These are phyloP conservation scores for Apium graveolens DNA, from an alignment of 129 eudicot species.

Conservation along the genomic window DNA sequence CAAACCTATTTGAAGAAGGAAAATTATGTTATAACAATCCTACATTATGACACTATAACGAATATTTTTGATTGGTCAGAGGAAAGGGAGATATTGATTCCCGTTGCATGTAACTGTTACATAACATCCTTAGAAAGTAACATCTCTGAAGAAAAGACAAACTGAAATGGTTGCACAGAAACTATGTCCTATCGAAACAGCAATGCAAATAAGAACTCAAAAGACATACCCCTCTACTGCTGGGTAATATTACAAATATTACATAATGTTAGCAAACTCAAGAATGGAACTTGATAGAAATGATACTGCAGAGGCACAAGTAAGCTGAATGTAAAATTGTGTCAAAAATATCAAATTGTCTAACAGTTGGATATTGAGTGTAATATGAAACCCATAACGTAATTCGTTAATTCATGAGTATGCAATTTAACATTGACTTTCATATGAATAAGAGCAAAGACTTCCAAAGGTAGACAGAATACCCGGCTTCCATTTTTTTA, in stretches of 20 bases:
- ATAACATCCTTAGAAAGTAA: neutral
- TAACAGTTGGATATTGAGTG: neutral
- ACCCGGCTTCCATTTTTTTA: neutral
- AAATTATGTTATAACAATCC: conserved; percentile 11
- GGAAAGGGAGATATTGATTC: neutral
- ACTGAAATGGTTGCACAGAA: neutral
- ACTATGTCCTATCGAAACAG: neutral
- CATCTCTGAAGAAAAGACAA: neutral
- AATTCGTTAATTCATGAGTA: neutral
- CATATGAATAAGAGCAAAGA: neutral
- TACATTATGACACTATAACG: neutral
- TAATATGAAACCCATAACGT: neutral
- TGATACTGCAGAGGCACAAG: neutral
- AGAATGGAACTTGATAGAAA: neutral
- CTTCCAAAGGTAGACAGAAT: neutral
- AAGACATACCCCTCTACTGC: neutral
- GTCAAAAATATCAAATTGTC: neutral
- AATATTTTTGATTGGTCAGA: neutral
- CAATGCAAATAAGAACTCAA: neutral
- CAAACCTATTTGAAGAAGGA: conserved; percentile 42
- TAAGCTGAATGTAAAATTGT: neutral
- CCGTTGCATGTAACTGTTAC: neutral
- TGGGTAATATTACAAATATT: neutral
- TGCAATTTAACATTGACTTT: neutral
- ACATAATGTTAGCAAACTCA: neutral